Evolutionary conservation across 805 yeast species (phyloP), one percentile per base, ranked within the genome.

Genomic region (Starmerella gropengiesseri): DNA sequence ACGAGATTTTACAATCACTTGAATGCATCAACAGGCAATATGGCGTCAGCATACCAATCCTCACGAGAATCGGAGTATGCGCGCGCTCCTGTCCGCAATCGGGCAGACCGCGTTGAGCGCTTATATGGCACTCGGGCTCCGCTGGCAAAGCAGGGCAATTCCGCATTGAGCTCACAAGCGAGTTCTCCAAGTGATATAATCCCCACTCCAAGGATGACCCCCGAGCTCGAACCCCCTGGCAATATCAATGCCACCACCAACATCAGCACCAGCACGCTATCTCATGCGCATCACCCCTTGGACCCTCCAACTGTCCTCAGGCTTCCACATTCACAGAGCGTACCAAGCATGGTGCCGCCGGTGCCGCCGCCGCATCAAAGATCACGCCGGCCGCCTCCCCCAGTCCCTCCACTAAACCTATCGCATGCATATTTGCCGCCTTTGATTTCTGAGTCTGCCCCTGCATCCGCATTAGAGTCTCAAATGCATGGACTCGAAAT

Each of bases 31-130:
- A 23, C 37, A 9, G 37, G 37, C 28, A 22, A 11, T 16, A 23
- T 34, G 6, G 21, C 29, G 9, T 34, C 37, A 13, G 14, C 37
- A 14, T 34, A 34, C 20, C 37, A 34, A 21, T 34, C 37, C 20
- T 34, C 37, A 29, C 37, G 37, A 19, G 37, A 34, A 21, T 28
- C 37, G 4, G 37, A 34, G 14, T 34, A 34, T 23, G 20, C 30
- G 7, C 37, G 28, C 16, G 14, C 21, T 5, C 28, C 19, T 5
- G 29, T 34, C 7, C 13, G 37, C n/a, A 29, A 29, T 21, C 18
- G 37, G 13, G 2, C 7, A 5, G 37, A 29, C 18, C 37, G 37
- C n/a, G 14, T 34, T 28, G 37, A 34, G 37, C 37, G 37, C 29
- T 4, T 34, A 17, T 34, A 34, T 6, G 37, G 37, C n/a, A 11